A percentile compares a stretch with the other conserved stretches of the same genome.
phyloP scores from a whole-genome alignment of 2,329 filamentous ascomycete genomes.

The Fusarium nygamai region DNA sequence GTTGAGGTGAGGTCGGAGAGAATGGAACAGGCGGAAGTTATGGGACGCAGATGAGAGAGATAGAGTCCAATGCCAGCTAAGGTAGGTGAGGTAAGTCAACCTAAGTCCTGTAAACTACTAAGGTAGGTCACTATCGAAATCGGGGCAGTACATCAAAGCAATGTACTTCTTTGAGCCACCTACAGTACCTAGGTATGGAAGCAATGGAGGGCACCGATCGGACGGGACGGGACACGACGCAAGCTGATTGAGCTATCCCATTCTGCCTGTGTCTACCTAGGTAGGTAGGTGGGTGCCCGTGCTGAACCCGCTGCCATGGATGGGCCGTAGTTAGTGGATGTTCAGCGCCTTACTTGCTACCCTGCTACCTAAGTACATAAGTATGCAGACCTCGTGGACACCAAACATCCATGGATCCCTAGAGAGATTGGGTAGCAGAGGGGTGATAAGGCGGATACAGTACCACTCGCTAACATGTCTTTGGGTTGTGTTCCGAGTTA shows the following conservation, averaged over 20 bases:
- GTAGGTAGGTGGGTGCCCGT: background rate
- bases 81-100: constrained; percentile 2
- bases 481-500: background rate
- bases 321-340: constrained; percentile 20
- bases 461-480: background rate
- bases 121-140: constrained; percentile 16
- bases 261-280: background rate
- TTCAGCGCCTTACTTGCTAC: constrained; percentile 9
- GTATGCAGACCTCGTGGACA: constrained; percentile 10
- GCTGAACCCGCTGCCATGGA: constrained; percentile 6
- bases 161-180: background rate
- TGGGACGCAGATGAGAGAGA: constrained; percentile 27
- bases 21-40: constrained; percentile 10
- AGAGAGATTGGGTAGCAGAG: constrained; percentile 2
- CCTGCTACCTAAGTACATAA: background rate
- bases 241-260: background rate
- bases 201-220: constrained; percentile 1
- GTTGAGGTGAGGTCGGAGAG: constrained; percentile 16
- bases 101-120: background rate
- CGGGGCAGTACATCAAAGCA: constrained; percentile 16
- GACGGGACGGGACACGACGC: constrained; percentile 12
- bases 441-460: constrained; percentile 1
- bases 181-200: background rate
- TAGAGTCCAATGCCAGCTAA: background rate
- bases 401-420: constrained; percentile 7